Percentiles rank a stretch among this genome's conserved stretches.
Evolutionary conservation across 495 filamentous ascomycete genomes (phyloP).

Genomic region (Hypoxylon cercidicola): DNA sequence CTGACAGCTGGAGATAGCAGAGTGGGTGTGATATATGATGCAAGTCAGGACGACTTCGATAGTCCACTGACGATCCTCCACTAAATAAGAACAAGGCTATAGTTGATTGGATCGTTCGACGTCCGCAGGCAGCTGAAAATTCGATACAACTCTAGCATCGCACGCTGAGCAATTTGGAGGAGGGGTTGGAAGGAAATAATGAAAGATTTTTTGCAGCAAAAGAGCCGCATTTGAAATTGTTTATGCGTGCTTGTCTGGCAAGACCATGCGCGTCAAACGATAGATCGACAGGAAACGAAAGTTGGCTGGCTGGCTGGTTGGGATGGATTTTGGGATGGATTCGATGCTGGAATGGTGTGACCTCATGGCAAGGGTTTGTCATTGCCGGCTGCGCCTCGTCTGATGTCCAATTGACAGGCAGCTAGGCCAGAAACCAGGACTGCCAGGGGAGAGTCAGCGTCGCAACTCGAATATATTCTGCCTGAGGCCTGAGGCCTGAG

Average conservation of each 20-base stretch:
- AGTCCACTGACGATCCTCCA: slow-evolving; percentile 9
- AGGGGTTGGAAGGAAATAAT: neutral
- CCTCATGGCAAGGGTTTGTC: slow-evolving; percentile 6
- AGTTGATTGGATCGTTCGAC: slow-evolving; percentile 12
- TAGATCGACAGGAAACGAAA: slow-evolving; percentile 16
- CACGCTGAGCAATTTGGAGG: slow-evolving; percentile 5
- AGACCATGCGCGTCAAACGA: slow-evolving; percentile 11
- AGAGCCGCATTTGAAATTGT: neutral
- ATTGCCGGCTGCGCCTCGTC: slow-evolving; percentile 29
- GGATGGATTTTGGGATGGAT: slow-evolving; percentile 13
- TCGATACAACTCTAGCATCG: slow-evolving; percentile 23
- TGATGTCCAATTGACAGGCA: slow-evolving; percentile 7
- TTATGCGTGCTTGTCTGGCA: neutral
- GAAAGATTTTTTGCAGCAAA: neutral
- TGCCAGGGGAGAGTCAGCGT: neutral
- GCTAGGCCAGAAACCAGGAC: too few species aligned
- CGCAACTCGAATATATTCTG: too few species aligned
- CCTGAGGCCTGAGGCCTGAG: too few species aligned
- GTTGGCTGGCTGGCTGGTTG: too few species aligned
- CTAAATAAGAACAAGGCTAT: slow-evolving; percentile 16
- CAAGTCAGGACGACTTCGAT: slow-evolving; percentile 19
- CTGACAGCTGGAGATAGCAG: slow-evolving; percentile 36
- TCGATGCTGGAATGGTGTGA: slow-evolving; percentile 23
- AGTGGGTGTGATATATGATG: slow-evolving; percentile 28
- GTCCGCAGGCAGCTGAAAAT: slow-evolving; percentile 30